These are phyloP conservation scores for Suillus plorans DNA, from an alignment of 768 basidiomycete species.

Conservation along the genomic window DNA sequence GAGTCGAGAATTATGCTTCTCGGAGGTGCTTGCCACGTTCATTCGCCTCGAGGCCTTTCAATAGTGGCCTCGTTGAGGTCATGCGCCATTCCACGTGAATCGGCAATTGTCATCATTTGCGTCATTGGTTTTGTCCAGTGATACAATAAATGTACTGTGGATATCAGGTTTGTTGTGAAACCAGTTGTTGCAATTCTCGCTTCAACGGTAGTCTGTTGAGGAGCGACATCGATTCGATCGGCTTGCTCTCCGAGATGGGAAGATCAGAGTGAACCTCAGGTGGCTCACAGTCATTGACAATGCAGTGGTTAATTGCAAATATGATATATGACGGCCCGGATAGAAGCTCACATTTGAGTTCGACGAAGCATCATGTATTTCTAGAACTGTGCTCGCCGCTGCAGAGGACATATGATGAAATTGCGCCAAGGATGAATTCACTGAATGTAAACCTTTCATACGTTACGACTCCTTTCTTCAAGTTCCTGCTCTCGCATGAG, in stretches of 20 bases:
- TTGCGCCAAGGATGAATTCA: neutral
- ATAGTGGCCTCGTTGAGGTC: neutral
- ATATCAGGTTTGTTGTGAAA: neutral
- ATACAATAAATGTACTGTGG: neutral
- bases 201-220: neutral
- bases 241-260: neutral
- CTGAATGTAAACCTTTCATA: neutral
- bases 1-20: neutral
- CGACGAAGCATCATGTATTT: neutral
- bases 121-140: neutral
- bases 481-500: neutral
- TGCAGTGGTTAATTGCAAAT: neutral
- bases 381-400: neutral
- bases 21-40: neutral
- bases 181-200: neutral
- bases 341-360: neutral
- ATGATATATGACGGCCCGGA: neutral
- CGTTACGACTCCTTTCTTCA: neutral
- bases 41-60: neutral
- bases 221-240: neutral
- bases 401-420: neutral
- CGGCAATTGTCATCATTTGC: neutral
- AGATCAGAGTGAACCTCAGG: neutral
- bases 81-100: neutral
- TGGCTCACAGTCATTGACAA: neutral